Base-by-base conservation (phyloP, 108 stramenopile genomes). In the Pseudonitzschia delicatissima region DNA sequence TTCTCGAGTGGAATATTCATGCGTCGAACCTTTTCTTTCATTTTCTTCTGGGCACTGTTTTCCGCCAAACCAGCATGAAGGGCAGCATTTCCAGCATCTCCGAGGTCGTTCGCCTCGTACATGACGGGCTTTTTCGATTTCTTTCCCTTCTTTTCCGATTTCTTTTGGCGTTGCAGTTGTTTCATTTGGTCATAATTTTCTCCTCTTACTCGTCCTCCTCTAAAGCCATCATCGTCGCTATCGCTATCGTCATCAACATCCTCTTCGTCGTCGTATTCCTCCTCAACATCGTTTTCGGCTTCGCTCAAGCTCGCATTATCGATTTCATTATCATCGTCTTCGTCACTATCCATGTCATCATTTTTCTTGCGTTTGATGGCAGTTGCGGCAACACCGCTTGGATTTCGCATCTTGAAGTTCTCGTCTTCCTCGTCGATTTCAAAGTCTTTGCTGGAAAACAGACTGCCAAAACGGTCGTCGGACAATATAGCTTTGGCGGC, bases 391-490 rank as follows among this genome's bases (percentile, higher is more conserved):
- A 90, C 77, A 39, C 95, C 97, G 76, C 89, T 96, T 7, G 99
- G 97, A 79, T 98, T 95, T 3, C 93, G 85, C 66, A 95, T 81
- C 70, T 91, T 93, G 78, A 94, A 99, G 69, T 97, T 87, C 35
- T 90, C 87, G 53, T 91, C 89, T 29, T 93, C 90, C 72, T 94
- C 88, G 75, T 99, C 96, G 69, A 98, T 94, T 74, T 96, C 75
- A 80, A 91, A 99, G 76, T 96, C 96, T 21, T 87, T 84, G 71
- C 95, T 88, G 48, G 82, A 84, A 71, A 99, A 99, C 53, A 99
- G 67, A 33, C 74, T 67, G 23, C 91, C 91, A 65, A 99, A 99
- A 45, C 99, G 96, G 75, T 96, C 87, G 80, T 99, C 98, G 17
- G 84, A 82, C 32, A 98, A 78, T 48, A 95, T 70, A 12, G 77